These are phyloP conservation scores for Diaporthe humulicola DNA, from an alignment of 2,329 filamentous ascomycete genomes.

Conservation along the genomic window DNA sequence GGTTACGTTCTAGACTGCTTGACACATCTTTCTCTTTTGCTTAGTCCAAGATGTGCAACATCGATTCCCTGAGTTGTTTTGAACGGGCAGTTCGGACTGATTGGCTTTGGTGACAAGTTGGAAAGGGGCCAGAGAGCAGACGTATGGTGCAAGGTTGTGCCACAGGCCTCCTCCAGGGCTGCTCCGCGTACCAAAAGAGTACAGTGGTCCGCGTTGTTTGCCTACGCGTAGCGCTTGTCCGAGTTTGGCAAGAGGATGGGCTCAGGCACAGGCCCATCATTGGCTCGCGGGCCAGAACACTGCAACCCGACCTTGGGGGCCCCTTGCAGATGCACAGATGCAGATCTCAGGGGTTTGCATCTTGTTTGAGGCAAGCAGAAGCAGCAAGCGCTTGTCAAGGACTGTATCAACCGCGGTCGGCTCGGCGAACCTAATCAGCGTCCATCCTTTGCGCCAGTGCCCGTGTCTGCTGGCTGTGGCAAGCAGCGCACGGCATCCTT, in stretches of 20 bases:
- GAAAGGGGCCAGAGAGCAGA: constrained; percentile 15
- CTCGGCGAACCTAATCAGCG: constrained; percentile 6
- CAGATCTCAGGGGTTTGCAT: constrained; percentile 33
- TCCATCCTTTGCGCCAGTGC: background rate
- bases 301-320: constrained; percentile 26
- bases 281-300: constrained; percentile 37
- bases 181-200: constrained; percentile 9
- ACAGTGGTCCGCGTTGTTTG: constrained; percentile 18
- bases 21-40: background rate
- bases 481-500: background rate
- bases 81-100: background rate
- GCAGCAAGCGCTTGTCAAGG: constrained; percentile 12
- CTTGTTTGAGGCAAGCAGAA: constrained; percentile 29
- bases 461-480: background rate
- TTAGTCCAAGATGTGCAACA: background rate
- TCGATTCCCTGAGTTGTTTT: background rate
- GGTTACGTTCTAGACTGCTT: background rate
- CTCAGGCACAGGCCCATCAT: constrained; percentile 39
- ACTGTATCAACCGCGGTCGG: constrained; percentile 3
- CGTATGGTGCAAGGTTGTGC: constrained; percentile 1
- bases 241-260: constrained; percentile 5
- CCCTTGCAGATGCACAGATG: constrained; percentile 33
- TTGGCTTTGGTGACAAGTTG: background rate
- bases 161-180: background rate
- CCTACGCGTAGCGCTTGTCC: constrained; percentile 32